phyloP scores from a whole-genome alignment of 2,329 filamentous ascomycete species.

The Graphilbum sp. region DNA sequence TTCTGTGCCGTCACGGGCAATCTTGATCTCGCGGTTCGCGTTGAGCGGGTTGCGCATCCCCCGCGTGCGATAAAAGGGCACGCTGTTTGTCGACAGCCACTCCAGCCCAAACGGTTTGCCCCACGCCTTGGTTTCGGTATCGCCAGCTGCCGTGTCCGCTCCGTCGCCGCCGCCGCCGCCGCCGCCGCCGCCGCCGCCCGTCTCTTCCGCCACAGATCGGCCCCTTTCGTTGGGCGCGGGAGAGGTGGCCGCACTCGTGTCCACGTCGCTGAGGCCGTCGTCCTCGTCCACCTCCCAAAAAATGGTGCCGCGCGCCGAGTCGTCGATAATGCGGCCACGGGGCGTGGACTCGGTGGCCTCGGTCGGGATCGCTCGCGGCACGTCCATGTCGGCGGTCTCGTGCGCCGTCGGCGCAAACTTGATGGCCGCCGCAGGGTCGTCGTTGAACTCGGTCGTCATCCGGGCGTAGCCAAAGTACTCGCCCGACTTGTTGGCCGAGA shows the following conservation, averaged over 20 bases:
- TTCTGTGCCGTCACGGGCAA: conserved; percentile 87
- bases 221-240: too few species aligned
- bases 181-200: conserved; percentile 15
- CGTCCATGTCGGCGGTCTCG: conserved; percentile 40
- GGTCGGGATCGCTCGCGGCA: conserved; percentile 66
- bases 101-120: conserved; percentile 84
- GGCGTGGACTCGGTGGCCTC: conserved; percentile 64
- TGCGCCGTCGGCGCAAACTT: conserved; percentile 53
- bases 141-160: conserved; percentile 20
- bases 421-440: conserved; percentile 54
- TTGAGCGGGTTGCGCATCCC: conserved; percentile 91
- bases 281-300: conserved; percentile 59
- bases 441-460: conserved; percentile 72
- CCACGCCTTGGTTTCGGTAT: conserved; percentile 48
- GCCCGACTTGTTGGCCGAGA: conserved; percentile 93
- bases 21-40: conserved; percentile 87
- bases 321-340: conserved; percentile 76
- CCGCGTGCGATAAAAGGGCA: conserved; percentile 79
- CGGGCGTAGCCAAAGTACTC: conserved; percentile 93
- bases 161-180: conserved; percentile 21
- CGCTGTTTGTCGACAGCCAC: conserved; percentile 68
- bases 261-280: not conserved
- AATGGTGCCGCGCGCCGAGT: conserved; percentile 84
- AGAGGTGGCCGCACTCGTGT: too few species aligned
- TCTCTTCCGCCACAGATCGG: not conserved